These are phyloP conservation scores for Bromus sterilis DNA, from an alignment of 176 grass and related monocot genomes.

Conservation along the genomic window DNA sequence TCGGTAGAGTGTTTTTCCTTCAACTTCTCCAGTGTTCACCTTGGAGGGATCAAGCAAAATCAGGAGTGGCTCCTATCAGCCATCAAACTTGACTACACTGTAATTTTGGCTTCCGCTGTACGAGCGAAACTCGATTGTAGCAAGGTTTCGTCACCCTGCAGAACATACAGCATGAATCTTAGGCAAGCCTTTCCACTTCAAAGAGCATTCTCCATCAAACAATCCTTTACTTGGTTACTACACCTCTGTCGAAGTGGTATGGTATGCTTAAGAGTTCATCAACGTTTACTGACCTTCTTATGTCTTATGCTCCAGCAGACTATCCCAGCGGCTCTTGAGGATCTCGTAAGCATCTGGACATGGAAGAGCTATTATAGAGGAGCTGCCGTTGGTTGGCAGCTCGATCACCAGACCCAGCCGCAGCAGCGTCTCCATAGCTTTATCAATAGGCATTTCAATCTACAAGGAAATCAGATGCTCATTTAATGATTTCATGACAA, in stretches of 20 bases:
- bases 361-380: conserved; percentile 38
- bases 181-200: background rate
- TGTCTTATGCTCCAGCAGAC: conserved; percentile 43
- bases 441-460: conserved; percentile 96
- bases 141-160: background rate
- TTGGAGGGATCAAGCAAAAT: no score
- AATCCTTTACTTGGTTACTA: background rate
- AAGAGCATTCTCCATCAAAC: background rate
- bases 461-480: background rate
- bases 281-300: conserved; percentile 21
- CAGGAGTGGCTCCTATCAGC: no score
- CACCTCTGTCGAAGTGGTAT: background rate
- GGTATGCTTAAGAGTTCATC: background rate
- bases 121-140: background rate
- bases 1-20: no score
- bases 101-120: background rate
- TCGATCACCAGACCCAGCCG: conserved; percentile 68
- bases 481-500: background rate
- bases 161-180: background rate
- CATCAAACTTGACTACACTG: background rate
- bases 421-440: conserved; percentile 69
- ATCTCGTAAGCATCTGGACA: conserved; percentile 55
- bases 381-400: conserved; percentile 22
- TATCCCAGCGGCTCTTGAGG: conserved; percentile 60
- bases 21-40: no score